phyloP scores from a whole-genome alignment of 78 protist genomes.

The Planoprotostelium fungivorum region DNA sequence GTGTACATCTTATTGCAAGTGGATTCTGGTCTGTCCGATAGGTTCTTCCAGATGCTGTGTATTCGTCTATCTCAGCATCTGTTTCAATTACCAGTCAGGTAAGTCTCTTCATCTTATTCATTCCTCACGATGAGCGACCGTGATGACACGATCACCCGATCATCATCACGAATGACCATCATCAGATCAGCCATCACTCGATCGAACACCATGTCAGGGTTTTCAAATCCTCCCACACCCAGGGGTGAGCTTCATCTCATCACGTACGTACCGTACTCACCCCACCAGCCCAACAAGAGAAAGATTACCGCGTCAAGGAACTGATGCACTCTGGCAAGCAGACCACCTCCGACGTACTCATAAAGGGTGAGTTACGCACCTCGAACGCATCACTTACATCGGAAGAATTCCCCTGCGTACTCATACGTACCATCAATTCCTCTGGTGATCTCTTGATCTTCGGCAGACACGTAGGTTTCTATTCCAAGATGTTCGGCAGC shows the following conservation, averaged over 20 bases:
- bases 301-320: too few relatives aligned
- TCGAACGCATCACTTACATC: too few relatives aligned
- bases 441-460: not conserved
- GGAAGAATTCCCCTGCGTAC: not conserved
- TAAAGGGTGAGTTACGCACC: not conserved
- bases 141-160: not conserved
- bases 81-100: not conserved
- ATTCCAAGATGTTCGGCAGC: not conserved
- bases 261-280: too few relatives aligned
- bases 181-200: not conserved
- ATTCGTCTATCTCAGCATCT: not conserved
- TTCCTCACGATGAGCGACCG: too few relatives aligned
- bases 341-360: not conserved
- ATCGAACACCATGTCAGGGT: too few relatives aligned
- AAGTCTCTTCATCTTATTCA: too few relatives aligned
- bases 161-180: not conserved
- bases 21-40: not conserved
- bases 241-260: too few relatives aligned
- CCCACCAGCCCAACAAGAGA: not conserved
- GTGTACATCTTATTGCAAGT: not conserved
- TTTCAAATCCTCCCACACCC: too few relatives aligned
- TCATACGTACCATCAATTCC: not conserved
- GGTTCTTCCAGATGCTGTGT: not conserved
- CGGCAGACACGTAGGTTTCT: not conserved
- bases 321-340: not conserved